Base-by-base conservation (phyloP, 2,329 filamentous ascomycete species). In the Fusarium pseudonygamai region DNA sequence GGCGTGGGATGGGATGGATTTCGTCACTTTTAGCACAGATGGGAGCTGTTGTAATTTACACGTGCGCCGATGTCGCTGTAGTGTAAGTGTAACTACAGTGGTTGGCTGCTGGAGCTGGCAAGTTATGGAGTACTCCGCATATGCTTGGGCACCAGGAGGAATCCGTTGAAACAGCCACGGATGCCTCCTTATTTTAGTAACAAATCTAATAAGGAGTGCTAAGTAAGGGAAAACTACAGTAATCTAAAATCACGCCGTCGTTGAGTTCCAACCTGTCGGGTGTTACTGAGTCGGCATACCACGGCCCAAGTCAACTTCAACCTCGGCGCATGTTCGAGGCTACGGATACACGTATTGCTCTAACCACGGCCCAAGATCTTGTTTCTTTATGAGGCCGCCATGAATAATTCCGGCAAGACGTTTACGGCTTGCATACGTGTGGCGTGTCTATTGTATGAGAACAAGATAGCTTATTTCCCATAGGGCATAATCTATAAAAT, bases 41-140 rank as follows among this genome's bases (percentile, higher is more conserved):
- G n/a, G 39, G 37, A 67, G 46, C 46, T 68, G 57, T 63, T 69
- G 46, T 34, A 24, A 63, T 68, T 68, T 64, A 64, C 60, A 58
- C 67, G 58, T 64, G 72, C 52, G 70, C 75, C 75, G 75, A 78
- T 77, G 74, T 77, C 75, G 75, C 75, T 77, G 53, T 52, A 57
- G 47, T 34, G 55, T 64, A 43, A 53, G 28, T 64, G 39, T 32
- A 58, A 50, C 16, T 26, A 55, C 32, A 45, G 46, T 16, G 43
- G 26, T 30, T 42, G 36, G 40, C 47, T 40, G 24, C 53, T 53
- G 60, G 55, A 30, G 15, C 8, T 22, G 42, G 40, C 34, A 9
- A 22, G 26, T 15, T 24, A 37, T 49, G 43, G 56, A 36, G 28
- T 34, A 22, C 37, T 45, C 59, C 24, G n/a, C 32, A 30, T 36